Base-by-base conservation (phyloP, 2,329 filamentous ascomycete species). In the Pleoardoris graminearum region DNA sequence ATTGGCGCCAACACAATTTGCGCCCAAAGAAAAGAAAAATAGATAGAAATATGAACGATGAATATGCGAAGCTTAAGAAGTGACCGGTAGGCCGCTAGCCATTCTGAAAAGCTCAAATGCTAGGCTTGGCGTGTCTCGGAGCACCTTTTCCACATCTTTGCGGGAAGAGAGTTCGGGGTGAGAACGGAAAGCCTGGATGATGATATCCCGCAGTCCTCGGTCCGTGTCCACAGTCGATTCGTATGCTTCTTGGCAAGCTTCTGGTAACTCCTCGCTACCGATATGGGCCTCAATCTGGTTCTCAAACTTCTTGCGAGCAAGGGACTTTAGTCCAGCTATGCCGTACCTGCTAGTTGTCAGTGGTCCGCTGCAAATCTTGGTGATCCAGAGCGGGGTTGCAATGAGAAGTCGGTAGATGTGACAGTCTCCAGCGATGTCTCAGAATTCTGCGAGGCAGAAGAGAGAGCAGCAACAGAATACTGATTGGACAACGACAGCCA, bases 101-200 rank as follows among this genome's bases (percentile, higher is more conserved):
- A 79, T 70, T 53, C 77, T 75, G 66, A 75, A 80, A 7, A 80
- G 70, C 57, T 80, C 78, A 54, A 77, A 75, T 10, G 78, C 76
- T 32, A 80, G 66, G n/a, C 68, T 69, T 2, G 77, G 77, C 12
- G 76, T 77, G 23, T 77, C 75, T 41, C 75, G 71, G 43, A 80
- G 71, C 16, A 71, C 68, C 22, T 68, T 60, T 53, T 75, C 75
- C n/a, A 80, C 71, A 43, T 79, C 78, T 41, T 73, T 70, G 12
- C 77, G 77, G 32, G 71, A 71, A 1, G 74, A 76, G 7, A 80
- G 66, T 35, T 75, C 70, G 14, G 77, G 78, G 50, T 80, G 75
- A 14, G 63, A 72, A 38, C 75, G 71, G 67, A 80, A 80, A 2
- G 76, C 68, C 55, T 80, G 76, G 42, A 79, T 67, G 47, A 80